These are phyloP conservation scores for Euphorbia schlechtendalii DNA, from an alignment of 441 rosid genomes.

Conservation along the genomic window DNA sequence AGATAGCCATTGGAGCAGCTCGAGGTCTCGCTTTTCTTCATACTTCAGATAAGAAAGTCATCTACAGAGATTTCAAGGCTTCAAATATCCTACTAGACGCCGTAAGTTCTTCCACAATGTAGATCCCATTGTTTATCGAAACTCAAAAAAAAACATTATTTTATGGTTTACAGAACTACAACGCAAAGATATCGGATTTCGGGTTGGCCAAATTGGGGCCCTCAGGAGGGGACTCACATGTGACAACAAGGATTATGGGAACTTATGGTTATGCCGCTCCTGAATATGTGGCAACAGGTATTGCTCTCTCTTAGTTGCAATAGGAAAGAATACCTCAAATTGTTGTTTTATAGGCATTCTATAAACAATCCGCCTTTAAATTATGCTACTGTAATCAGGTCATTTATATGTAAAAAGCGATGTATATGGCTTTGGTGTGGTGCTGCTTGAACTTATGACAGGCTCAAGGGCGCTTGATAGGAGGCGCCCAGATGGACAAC, in stretches of 20 bases:
- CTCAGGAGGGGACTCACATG: constrained; percentile 69
- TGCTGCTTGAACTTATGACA: constrained; percentile 67
- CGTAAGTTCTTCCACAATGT: constrained; percentile 33
- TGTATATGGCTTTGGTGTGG: constrained; percentile 83
- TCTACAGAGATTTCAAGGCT: constrained; percentile 85
- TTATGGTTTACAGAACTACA: constrained; percentile 42
- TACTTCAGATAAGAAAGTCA: constrained; percentile 64
- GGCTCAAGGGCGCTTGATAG: constrained; percentile 58
- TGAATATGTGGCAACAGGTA: not conserved
- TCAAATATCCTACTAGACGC: constrained; percentile 79
- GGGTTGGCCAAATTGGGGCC: constrained; percentile 91
- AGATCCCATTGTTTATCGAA: not conserved
- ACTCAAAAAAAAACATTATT: not conserved
- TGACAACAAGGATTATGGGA: constrained; percentile 80
- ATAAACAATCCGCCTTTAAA: too few species aligned
- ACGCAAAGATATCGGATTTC: constrained; percentile 77
- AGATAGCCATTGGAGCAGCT: constrained; percentile 79
- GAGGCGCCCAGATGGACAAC: too few species aligned
- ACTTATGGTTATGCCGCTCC: constrained; percentile 20
- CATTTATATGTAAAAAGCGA: constrained; percentile 89
- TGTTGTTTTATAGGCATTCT: too few species aligned
- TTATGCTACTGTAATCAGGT: constrained; percentile 25
- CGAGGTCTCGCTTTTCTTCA: constrained; percentile 77
- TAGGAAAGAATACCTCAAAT: too few species aligned
- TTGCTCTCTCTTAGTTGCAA: not conserved